Evolutionary conservation across 2,329 filamentous ascomycete species (phyloP).

Genomic region (Trichothecium sympodiale): DNA sequence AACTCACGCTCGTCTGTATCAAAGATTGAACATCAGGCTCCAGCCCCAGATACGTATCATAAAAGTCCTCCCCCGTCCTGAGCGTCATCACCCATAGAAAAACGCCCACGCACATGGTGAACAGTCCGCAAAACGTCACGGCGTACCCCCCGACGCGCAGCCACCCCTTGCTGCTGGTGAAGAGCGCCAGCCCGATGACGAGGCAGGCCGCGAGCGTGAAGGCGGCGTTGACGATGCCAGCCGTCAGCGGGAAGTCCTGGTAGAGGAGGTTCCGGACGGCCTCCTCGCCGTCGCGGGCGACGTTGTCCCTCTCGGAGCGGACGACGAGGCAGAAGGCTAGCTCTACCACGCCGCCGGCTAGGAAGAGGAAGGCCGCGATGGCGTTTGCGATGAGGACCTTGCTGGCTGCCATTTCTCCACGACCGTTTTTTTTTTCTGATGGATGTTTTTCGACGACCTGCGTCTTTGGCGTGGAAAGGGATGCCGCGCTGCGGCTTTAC

Average conservation of each 20-base stretch:
- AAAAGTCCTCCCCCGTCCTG: slow-evolving; percentile 52
- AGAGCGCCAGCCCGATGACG: slow-evolving; percentile 48
- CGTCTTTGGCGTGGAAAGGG: background rate
- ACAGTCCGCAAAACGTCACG: slow-evolving; percentile 48
- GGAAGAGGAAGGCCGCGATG: slow-evolving; percentile 37
- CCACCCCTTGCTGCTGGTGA: slow-evolving; percentile 54
- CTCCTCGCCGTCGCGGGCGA: slow-evolving; percentile 31
- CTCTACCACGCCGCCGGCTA: slow-evolving; percentile 40
- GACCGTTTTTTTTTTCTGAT: background rate
- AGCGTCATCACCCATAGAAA: slow-evolving; percentile 66
- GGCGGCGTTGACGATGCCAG: slow-evolving; percentile 60
- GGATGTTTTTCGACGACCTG: background rate
- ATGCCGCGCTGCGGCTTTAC: too few species aligned
- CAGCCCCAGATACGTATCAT: slow-evolving; percentile 48
- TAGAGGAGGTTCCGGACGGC: slow-evolving; percentile 42
- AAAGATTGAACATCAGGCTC: slow-evolving; percentile 48
- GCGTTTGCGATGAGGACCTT: slow-evolving; percentile 41
- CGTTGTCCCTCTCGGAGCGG: slow-evolving; percentile 30
- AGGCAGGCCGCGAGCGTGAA: slow-evolving; percentile 60
- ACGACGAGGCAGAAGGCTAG: slow-evolving; percentile 45
- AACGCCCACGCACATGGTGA: slow-evolving; percentile 55
- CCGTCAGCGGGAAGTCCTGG: slow-evolving; percentile 44
- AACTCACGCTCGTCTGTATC: slow-evolving; percentile 56
- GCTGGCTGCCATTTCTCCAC: slow-evolving; percentile 36
- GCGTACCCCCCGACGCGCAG: slow-evolving; percentile 60